Conservation (phyloP, 2,329 filamentous ascomycete species). For the Chaetomiaceae sp. region DNA sequence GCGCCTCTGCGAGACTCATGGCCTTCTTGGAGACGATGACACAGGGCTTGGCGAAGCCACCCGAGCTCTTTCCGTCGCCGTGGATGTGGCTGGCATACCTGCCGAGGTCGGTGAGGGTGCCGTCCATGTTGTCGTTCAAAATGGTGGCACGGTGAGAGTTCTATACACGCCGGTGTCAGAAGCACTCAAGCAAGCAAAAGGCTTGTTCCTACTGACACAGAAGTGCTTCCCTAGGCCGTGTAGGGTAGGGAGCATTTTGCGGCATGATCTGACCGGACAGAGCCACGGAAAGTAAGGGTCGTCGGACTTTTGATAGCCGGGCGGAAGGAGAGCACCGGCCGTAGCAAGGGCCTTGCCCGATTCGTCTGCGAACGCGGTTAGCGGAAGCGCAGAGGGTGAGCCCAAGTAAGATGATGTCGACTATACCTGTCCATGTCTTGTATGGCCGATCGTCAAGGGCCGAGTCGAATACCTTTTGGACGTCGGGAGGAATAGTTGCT, state of each 20-base stretch:
- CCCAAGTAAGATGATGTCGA: not conserved
- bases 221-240: constrained; percentile 20
- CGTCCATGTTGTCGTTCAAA: constrained; percentile 26
- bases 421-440: constrained; percentile 10
- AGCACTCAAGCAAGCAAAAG: not conserved
- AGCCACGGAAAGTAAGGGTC: constrained; percentile 20
- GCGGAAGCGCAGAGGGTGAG: not conserved
- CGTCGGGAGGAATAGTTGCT: not conserved
- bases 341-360: constrained; percentile 3
- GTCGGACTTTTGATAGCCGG: constrained; percentile 16
- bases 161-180: not conserved
- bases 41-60: constrained; percentile 11
- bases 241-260: constrained; percentile 10
- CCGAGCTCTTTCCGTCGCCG: constrained; percentile 9
- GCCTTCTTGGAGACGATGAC: constrained; percentile 14
- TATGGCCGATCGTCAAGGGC: constrained; percentile 12
- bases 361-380: not conserved
- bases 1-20: constrained; percentile 10
- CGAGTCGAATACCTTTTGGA: constrained; percentile 8
- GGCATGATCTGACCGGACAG: constrained; percentile 21
- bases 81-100: constrained; percentile 6
- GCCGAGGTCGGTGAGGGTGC: constrained; percentile 23
- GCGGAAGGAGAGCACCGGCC: constrained; percentile 19
- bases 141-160: constrained; percentile 13
- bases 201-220: constrained; percentile 6